These are phyloP conservation scores for Podosphaera xanthii DNA, from an alignment of 2,329 filamentous ascomycete genomes.

Conservation along the genomic window DNA sequence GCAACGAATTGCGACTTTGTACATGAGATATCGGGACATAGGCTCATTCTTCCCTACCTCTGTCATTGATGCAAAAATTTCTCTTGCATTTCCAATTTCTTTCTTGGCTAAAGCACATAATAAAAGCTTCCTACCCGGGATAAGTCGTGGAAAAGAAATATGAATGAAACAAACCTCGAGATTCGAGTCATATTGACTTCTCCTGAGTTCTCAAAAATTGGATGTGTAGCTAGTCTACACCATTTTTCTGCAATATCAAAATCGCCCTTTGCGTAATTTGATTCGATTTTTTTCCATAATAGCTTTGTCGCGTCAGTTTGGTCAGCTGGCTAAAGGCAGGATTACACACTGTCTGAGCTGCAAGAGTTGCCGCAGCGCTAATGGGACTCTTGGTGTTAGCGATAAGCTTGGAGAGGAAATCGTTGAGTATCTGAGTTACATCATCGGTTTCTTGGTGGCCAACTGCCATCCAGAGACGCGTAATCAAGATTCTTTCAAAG, in stretches of 20 bases:
- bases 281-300: conserved; percentile 60
- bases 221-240: conserved; percentile 47
- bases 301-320: conserved; percentile 26
- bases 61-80: conserved; percentile 36
- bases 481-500: conserved; percentile 47
- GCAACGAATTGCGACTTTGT: conserved; percentile 42
- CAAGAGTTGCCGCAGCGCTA: conserved; percentile 36
- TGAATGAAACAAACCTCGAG: conserved; percentile 26
- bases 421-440: conserved; percentile 18
- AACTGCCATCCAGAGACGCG: conserved; percentile 41
- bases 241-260: conserved; percentile 37
- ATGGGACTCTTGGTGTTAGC: conserved; percentile 25
- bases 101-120: conserved; percentile 40
- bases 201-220: conserved; percentile 41
- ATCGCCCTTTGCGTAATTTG: conserved; percentile 27
- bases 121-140: conserved; percentile 40
- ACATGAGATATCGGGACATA: conserved; percentile 51
- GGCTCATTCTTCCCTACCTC: conserved; percentile 32
- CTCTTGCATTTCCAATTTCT: conserved; percentile 28
- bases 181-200: conserved; percentile 45
- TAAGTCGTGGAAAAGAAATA: not conserved
- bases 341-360: conserved; percentile 37
- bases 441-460: conserved; percentile 19
- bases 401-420: conserved; percentile 24
- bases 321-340: conserved; percentile 1